These are phyloP conservation scores for Morella rubra DNA, from an alignment of 306 rosid species.

Conservation along the genomic window DNA sequence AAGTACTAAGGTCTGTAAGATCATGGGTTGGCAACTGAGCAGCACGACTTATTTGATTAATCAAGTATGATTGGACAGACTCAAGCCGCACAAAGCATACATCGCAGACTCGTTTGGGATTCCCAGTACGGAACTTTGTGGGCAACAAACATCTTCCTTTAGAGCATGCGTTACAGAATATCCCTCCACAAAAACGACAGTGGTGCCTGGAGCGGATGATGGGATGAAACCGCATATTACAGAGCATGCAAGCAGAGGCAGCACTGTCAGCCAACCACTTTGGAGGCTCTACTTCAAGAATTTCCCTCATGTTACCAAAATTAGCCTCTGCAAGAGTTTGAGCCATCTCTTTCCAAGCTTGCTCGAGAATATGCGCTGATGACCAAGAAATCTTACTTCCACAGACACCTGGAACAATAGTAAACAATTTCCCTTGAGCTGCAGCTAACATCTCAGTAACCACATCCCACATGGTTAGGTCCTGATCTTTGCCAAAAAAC, in stretches of 20 bases:
- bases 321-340: constrained; percentile 23
- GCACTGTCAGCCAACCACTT: constrained; percentile 26
- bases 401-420: constrained; percentile 18
- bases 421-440: constrained; percentile 11
- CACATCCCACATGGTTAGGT: constrained; percentile 31
- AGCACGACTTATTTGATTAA: constrained; percentile 18
- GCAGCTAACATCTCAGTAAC: constrained; percentile 22
- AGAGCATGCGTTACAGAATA: constrained; percentile 23
- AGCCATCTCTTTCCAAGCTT: constrained; percentile 29
- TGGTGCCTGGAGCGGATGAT: constrained; percentile 30
- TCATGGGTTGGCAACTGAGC: constrained; percentile 28
- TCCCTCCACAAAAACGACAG: constrained; percentile 26
- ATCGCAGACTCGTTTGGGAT: constrained; percentile 25
- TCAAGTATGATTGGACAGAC: constrained; percentile 18
- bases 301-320: constrained; percentile 24
- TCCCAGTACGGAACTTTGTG: constrained; percentile 13
- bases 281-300: constrained; percentile 24
- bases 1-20: constrained; percentile 20
- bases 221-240: constrained; percentile 27
- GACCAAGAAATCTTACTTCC: constrained; percentile 17
- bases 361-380: constrained; percentile 19
- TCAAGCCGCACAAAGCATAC: constrained; percentile 29
- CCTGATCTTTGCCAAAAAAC: constrained; percentile 9
- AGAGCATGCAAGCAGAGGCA: constrained; percentile 29
- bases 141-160: constrained; percentile 23